Conservation (phyloP, 75 land plant species). For the Adiantum capillusveneris region DNA sequence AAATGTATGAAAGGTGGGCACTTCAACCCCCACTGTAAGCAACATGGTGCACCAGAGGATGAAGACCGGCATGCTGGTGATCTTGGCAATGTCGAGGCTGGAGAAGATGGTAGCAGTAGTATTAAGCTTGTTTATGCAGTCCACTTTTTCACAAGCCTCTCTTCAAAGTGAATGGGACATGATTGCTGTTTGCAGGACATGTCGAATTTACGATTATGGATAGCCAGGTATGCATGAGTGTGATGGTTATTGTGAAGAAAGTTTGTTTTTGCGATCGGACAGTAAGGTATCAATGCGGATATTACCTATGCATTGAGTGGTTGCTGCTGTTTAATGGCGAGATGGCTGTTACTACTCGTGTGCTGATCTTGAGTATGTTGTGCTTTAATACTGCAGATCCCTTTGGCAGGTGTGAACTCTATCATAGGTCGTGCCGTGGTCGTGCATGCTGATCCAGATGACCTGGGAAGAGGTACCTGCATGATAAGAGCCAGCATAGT, state of each 20-base stretch:
- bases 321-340: no score
- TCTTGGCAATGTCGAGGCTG: constrained; percentile 62
- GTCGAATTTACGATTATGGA: not conserved
- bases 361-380: no score
- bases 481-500: no score
- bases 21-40: constrained; percentile 51
- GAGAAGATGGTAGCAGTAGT: constrained; percentile 41
- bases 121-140: no score
- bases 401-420: constrained; percentile 62
- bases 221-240: not conserved
- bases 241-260: not conserved
- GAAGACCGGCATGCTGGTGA: constrained; percentile 64
- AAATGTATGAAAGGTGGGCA: constrained; percentile 43
- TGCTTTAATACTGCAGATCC: constrained; percentile 41
- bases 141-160: no score
- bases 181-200: not conserved
- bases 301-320: no score
- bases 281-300: no score
- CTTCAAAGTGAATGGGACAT: no score
- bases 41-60: constrained; percentile 61
- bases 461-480: constrained; percentile 83
- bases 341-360: no score
- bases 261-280: no score
- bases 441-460: constrained; percentile 83
- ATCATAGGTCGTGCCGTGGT: constrained; percentile 88